Base-by-base conservation (phyloP, 768 basidiomycete species). In the Coprinellus micaceus region DNA sequence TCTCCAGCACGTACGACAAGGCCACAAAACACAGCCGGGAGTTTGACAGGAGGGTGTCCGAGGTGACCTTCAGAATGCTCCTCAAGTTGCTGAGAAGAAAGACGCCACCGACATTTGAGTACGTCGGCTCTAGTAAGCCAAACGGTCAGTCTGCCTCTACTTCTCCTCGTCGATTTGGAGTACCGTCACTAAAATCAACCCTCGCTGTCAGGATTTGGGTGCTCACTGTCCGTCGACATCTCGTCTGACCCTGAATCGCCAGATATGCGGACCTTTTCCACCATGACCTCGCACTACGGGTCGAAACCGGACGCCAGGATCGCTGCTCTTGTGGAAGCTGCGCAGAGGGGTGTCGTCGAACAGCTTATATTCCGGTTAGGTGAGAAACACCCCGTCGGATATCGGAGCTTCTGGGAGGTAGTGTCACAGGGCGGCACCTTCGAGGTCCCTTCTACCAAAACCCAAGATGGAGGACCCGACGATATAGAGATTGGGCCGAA, bases 281-380 rank as follows among this genome's bases (percentile, higher is more conserved):
- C 33, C 33, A 6, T 13, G 7, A 22, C 25, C 28, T 44, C 48
- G 7, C 47, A 58, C 53, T 33, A 44, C 28, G 84, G 84, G 19
- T 84, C 81, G 41, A 77, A 69, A 1, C 40, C 13, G 10, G 87
- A 89, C 58, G 87, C 87, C 4, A 86, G 80, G 65, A 70, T 76
- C 15, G 85, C 82, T 13, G 85, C 80, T 11, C 70, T 77, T 1
- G 74, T 73, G 53, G 67, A 68, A 2, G 88, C 85, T 2, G 80
- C 77, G 15, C 71, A 82, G 58, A 67, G 77, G 58, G 86, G 88
- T 10, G 71, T 75, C 17, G 65, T 88, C 40, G 85, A 88, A 57
- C 77, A 85, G 44, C 64, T 88, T 22, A 78, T 81, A n/a, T 84
- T 81, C 62, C 49, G 30, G n/a, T 73, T 67, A 24, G 83, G 83